Evolutionary conservation across 1,139 yeast species (phyloP).

Genomic region (Taphrina pruni): DNA sequence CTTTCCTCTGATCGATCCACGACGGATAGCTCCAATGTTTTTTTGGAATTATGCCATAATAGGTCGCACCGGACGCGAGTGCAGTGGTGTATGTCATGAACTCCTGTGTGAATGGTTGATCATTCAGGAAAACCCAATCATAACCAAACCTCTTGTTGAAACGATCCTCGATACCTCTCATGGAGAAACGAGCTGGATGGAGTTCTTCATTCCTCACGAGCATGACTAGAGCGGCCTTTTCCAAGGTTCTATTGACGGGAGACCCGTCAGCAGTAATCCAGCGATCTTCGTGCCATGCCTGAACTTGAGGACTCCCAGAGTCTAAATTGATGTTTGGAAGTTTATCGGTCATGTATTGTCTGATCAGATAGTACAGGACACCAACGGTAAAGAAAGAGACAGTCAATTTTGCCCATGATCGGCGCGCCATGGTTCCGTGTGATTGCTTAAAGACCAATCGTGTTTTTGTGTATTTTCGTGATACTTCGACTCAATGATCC

Average conservation of each 20-base stretch:
- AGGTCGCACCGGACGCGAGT: conserved; percentile 64
- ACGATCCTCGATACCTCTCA: conserved; percentile 70
- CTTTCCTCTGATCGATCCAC: conserved; percentile 64
- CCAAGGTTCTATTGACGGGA: conserved; percentile 13
- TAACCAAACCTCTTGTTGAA: conserved; percentile 70
- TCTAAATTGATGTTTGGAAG: neutral
- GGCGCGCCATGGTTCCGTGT: conserved; percentile 13
- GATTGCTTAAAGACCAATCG: no score
- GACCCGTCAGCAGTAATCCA: conserved; percentile 5
- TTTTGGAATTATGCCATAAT: conserved; percentile 67
- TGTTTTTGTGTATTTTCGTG: no score
- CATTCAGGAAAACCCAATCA: conserved; percentile 81
- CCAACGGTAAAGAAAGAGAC: conserved; percentile 7
- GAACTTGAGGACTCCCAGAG: neutral
- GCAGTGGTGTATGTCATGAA: conserved; percentile 57
- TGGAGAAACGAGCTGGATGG: conserved; percentile 63
- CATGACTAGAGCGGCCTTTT: conserved; percentile 72
- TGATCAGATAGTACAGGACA: neutral
- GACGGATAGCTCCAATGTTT: conserved; percentile 79
- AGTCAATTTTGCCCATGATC: neutral
- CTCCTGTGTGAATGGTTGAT: conserved; percentile 61
- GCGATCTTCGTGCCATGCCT: conserved; percentile 24
- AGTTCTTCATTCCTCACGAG: conserved; percentile 75
- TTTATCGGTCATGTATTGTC: neutral
- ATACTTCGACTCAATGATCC: no score